These are phyloP conservation scores for Scutellaria barbata DNA, from an alignment of 257 asterid genomes.

Conservation along the genomic window DNA sequence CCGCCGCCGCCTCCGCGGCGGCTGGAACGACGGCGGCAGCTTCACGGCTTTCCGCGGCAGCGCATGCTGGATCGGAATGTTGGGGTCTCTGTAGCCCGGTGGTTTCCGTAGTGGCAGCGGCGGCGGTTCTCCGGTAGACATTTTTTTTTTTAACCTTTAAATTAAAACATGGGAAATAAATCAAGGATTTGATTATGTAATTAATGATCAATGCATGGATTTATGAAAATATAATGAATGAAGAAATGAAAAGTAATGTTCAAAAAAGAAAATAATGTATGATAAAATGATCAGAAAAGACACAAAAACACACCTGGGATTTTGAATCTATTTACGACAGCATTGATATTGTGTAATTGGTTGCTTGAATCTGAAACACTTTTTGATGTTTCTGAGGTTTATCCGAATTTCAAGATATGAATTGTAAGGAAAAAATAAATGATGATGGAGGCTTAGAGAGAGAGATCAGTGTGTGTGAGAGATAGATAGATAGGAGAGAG, in stretches of 20 bases:
- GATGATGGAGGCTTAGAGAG: conserved; percentile 2
- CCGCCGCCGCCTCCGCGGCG: conserved; percentile 28
- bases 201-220: not conserved
- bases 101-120: conserved; percentile 54
- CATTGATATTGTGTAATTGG: not conserved
- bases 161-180: not conserved
- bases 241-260: not conserved
- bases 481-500: not conserved
- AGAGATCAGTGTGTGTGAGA: not conserved
- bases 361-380: conserved; percentile 24
- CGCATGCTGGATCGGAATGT: conserved; percentile 32
- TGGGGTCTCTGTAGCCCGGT: conserved; percentile 60
- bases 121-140: conserved; percentile 38
- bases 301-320: conserved; percentile 27
- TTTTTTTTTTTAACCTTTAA: conserved; percentile 22
- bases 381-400: conserved; percentile 27
- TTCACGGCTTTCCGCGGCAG: conserved; percentile 6
- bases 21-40: conserved; percentile 46
- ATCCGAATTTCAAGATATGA: conserved; percentile 31
- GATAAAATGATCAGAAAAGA: not conserved
- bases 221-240: not conserved
- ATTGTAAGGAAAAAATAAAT: not conserved
- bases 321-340: conserved; percentile 21
- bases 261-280: not conserved
- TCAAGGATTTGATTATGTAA: no score